Base-by-base conservation (phyloP, 225 moss, liverwort and hornwort genomes). In the Pleurozium schreberi region DNA sequence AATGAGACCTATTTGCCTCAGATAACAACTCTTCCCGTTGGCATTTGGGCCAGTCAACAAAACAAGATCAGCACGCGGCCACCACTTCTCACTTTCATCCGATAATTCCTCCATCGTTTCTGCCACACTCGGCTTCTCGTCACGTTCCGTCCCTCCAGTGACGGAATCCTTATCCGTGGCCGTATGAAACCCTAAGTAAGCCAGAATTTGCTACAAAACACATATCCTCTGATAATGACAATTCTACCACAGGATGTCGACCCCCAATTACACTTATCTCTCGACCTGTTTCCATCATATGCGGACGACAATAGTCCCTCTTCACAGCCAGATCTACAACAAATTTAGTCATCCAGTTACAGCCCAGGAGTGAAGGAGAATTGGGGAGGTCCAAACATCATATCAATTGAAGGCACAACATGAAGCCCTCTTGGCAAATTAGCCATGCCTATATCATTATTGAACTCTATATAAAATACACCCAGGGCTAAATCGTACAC, bases 1-100 rank as follows among this genome's bases (percentile, higher is more conserved):
- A 75, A 95, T 96, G 36, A 96, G 92, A 36, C 96, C 96, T 89
- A 93, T 88, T 90, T 96, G 96, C 85, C 96, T 93, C 81, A 96
- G 81, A 81, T 96, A 96, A 87, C 95, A 96, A 89, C 96, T 96
- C 93, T 96, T 96, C 69, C 96, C 96, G 67, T 95, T 96, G 50
- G 96, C 93, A 89, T 96, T 96, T 82, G 96, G 96, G 50, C 96
- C 96, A 33, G 96, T 96, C 89, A 96, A 90, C 80, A 96, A 91
- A 80, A 96, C 93, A 79, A 96, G 93, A 90, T 96, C 96, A 80
- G 95, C 91, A 70, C 96, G 93, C 57, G 96, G 96, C 96, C 96
- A 93, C 82, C 90, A 90, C 80, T 93, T 89, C 88, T 94, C 93
- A 81, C 69, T 89, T 87, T 93, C 92, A 76, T 84, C 90, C 85